These are phyloP conservation scores for Aspergillus niger DNA, from an alignment of 2,329 filamentous ascomycete genomes.

Conservation along the genomic window DNA sequence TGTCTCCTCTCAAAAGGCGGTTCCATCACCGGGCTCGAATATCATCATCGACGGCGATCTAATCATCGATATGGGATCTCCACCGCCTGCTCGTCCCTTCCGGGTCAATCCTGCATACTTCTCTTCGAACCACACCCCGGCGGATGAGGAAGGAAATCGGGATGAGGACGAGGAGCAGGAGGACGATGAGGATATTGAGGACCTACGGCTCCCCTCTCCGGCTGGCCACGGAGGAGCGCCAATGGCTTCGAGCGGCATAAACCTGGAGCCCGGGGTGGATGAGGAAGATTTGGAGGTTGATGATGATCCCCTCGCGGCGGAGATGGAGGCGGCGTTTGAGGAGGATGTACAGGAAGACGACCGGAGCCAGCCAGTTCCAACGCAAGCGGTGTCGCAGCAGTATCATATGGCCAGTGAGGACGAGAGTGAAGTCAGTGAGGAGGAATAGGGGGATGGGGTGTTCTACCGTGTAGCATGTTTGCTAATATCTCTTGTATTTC, in stretches of 20 bases:
- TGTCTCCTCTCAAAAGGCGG: conserved; percentile 33
- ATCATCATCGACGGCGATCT: conserved; percentile 50
- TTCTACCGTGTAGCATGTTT: not conserved
- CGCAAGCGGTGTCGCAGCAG: conserved; percentile 28
- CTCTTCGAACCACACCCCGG: conserved; percentile 45
- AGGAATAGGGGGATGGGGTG: conserved; percentile 52
- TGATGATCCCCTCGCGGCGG: conserved; percentile 59
- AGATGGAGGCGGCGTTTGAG: conserved; percentile 59
- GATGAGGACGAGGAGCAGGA: conserved; percentile 35
- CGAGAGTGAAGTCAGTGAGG: conserved; percentile 68
- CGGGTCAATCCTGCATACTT: conserved; percentile 46
- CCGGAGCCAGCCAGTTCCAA: conserved; percentile 34
- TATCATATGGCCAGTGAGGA: conserved; percentile 49
- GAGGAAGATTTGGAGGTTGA: conserved; percentile 39
- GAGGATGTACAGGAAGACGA: conserved; percentile 45
- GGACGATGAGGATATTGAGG: conserved; percentile 44
- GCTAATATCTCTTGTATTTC: no score
- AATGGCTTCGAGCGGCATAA: conserved; percentile 15
- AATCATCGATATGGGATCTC: conserved; percentile 53
- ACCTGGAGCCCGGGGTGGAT: conserved; percentile 15
- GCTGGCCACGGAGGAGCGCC: conserved; percentile 26
- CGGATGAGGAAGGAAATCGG: conserved; percentile 32
- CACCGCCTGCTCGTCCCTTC: conserved; percentile 44
- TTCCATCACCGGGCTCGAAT: conserved; percentile 42
- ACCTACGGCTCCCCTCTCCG: conserved; percentile 41